Evolutionary conservation across 352 stramenopile species (phyloP), one percentile per base, ranked within the genome.

Genomic region (Phytophthora pseudosyringae): DNA sequence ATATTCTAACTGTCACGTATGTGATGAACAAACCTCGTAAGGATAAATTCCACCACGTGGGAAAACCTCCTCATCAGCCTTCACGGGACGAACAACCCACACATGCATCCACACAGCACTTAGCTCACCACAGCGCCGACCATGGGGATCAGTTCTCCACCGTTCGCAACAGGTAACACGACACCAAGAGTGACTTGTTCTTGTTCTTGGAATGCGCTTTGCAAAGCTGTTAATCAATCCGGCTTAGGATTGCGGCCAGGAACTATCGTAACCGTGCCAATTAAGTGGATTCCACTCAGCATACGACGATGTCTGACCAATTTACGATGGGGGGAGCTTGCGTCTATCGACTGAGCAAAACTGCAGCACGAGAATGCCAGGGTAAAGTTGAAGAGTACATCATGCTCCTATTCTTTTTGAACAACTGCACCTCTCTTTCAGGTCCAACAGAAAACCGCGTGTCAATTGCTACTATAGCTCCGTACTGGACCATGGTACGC

Each of bases 171-270:
- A n/a, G n/a, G n/a, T n/a, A 9, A 13, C 29, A 21, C 35, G 50
- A 39, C 29, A 5, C 18, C 9, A 40, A 57, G 32, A 40, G 36
- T 18, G 28, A 43, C 16, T 59, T 51, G 15, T 43, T 43, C 26
- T 18, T 16, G 18, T n/a, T 43, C 26, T 18, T 16, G 18, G 49
- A 7, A 40, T 26, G 28, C 21, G 16, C 8, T 15, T n/a, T 25
- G 45, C 45, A 64, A 64, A 64, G 56, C 35, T 57, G 57, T 64
- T 50, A 43, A 29, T 64, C 44, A 48, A 49, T 66, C 58, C 48
- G 29, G 39, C 48, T 60, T 48, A 32, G n/a, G 36, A 59, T 48
- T 59, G 38, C 5, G 28, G 28, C 6, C 51, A 59, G 13, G 5
- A 46, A 29, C 13, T 21, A 44, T 26, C 38, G 15, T 44, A 44